Base-by-base conservation (phyloP, 768 basidiomycete species). In the Mrakia hoshinonis region DNA sequence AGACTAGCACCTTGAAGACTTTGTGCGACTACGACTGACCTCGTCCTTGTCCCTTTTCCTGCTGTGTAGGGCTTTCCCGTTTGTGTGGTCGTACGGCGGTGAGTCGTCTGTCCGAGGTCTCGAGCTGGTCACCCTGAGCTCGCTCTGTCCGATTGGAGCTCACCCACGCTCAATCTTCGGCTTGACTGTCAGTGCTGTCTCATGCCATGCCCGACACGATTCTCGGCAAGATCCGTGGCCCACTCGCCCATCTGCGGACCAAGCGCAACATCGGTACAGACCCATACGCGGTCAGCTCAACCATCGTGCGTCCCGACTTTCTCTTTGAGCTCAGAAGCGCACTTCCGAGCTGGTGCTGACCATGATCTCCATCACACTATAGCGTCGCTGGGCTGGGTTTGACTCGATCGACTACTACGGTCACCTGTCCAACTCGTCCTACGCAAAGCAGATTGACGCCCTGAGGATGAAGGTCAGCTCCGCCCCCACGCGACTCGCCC, bases 381-480 rank as follows among this genome's bases (percentile, higher is more conserved):
- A 49, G n/a, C 38, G 5, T 4, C 31, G 24, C 0, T 55, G 51
- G n/a, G 49, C 66, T 20, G 66, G 66, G 0, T 43, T 43, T 3
- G 66, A 54, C 36, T 24, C 51, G 22, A 54, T 52, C 52, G 66
- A 67, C 52, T 67, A 39, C 22, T 39, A 67, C 38, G 6, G 22
- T 10, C 66, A 67, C 20, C 52, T 67, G n/a, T 54, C 51, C n/a
- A 67, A 67, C 52, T 54, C 51, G 10, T 43, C n/a, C 3, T 67
- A 67, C 39, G 66, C 66, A 3, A 67, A 67, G 38, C 31, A 43
- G 5, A 15, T 48, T 36, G 66, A 67, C 11, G 29, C 66, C 1
- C 26, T 54, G n/a, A 22, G 66, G n/a, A 67, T 67, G 66, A 67
- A 67, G 52, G 66, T 67, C 3, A 22, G 26, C 26, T 31, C 46